Evolutionary conservation across 768 basidiomycete species (phyloP).

Genomic region (Pisolithus marmoratus): DNA sequence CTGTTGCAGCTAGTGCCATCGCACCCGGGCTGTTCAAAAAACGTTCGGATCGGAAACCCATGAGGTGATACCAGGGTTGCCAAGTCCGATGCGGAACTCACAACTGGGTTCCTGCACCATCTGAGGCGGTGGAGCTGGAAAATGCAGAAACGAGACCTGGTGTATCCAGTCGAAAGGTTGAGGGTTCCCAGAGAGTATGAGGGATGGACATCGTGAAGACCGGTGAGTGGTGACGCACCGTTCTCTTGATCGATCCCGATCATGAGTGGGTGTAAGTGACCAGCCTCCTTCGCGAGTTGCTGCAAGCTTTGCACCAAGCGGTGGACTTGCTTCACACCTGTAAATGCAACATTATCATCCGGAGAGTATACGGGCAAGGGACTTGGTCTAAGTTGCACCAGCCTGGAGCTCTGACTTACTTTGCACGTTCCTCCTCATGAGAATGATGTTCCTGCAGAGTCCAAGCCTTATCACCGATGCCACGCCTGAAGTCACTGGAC

Average conservation of each 20-base stretch:
- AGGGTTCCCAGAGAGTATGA: background rate
- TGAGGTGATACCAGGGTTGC: background rate
- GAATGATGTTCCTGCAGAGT: slow-evolving; percentile 45
- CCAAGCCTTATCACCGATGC: background rate
- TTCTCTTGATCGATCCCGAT: slow-evolving; percentile 75
- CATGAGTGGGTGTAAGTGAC: slow-evolving; percentile 52
- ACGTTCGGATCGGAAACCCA: background rate
- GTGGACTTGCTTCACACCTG: slow-evolving; percentile 49
- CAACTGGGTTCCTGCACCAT: slow-evolving; percentile 59
- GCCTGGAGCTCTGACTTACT: slow-evolving; percentile 27
- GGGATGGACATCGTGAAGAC: background rate
- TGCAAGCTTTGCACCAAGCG: slow-evolving; percentile 47
- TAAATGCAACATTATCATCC: background rate
- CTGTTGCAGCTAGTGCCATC: slow-evolving; percentile 61
- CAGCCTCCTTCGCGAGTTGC: slow-evolving; percentile 46
- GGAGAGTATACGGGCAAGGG: background rate
- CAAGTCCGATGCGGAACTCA: slow-evolving; percentile 27
- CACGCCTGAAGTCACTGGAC: background rate
- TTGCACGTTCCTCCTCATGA: slow-evolving; percentile 63
- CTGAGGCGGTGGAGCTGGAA: slow-evolving; percentile 19
- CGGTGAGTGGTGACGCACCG: slow-evolving; percentile 31
- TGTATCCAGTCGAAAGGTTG: background rate
- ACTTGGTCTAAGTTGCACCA: background rate
- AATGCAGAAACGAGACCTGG: slow-evolving; percentile 60
- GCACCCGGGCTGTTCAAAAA: slow-evolving; percentile 53